phyloP scores from a whole-genome alignment of 108 stramenopile species.

The Hondaea fermentalgiana region DNA sequence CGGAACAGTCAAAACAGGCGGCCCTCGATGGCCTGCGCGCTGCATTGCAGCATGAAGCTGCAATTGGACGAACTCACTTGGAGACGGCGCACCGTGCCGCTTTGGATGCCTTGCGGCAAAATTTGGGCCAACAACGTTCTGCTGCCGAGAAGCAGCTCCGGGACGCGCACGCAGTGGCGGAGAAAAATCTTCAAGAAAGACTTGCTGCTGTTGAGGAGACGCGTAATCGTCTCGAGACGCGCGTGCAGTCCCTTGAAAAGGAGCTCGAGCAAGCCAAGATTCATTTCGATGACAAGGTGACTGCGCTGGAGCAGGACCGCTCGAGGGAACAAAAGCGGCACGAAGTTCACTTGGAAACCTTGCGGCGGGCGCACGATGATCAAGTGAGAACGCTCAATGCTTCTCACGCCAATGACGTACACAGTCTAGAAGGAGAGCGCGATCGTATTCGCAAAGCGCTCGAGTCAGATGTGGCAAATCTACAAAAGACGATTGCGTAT shows the following conservation, averaged over 20 bases:
- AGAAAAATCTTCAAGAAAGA: neutral
- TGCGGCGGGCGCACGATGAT: neutral
- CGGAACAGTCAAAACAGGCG: neutral
- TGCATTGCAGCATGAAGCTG: neutral
- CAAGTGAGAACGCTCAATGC: neutral
- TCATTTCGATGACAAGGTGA: neutral
- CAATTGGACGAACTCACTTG: neutral
- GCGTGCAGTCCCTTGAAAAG: neutral
- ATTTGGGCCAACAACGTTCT: neutral
- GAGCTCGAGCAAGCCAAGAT: neutral
- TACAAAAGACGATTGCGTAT: neutral
- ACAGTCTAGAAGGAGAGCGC: neutral
- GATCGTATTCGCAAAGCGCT: neutral
- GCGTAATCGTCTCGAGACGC: neutral
- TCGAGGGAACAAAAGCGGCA: neutral
- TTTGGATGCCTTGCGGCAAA: neutral
- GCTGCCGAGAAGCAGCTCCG: neutral
- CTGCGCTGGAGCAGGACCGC: neutral
- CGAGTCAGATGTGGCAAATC: neutral
- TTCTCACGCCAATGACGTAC: neutral
- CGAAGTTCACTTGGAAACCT: neutral
- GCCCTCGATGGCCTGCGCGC: neutral
- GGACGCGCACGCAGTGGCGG: neutral
- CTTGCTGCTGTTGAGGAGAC: neutral
- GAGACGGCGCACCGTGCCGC: neutral